Percentiles rank a stretch among this genome's conserved stretches.
These are phyloP conservation scores for Kappamyces sp. DNA, from an alignment of 192 early-diverging fungal species.

Conservation along the genomic window DNA sequence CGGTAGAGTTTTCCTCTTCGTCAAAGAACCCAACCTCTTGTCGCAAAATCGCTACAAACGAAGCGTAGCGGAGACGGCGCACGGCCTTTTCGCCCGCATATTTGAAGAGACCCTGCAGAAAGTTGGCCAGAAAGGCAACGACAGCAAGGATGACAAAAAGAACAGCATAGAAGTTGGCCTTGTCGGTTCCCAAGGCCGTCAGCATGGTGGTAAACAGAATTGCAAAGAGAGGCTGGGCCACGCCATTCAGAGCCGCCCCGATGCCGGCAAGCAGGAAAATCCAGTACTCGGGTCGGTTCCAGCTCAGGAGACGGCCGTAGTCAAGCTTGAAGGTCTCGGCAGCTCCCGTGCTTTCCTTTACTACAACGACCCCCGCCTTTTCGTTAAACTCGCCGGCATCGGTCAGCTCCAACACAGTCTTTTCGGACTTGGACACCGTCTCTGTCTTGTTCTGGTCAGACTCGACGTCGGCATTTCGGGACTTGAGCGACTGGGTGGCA, in stretches of 20 bases:
- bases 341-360: conserved; percentile 3
- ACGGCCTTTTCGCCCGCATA: conserved; percentile 68
- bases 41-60: conserved; percentile 68
- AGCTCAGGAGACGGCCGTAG: conserved; percentile 27
- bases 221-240: conserved; percentile 74
- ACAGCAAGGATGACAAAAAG: conserved; percentile 60
- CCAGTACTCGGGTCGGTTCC: conserved; percentile 34
- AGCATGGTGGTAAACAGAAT: conserved; percentile 42
- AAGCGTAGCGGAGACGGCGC: conserved; percentile 48
- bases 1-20: conserved; percentile 38
- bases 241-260: conserved; percentile 62
- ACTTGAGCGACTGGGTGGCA: conserved; percentile 57
- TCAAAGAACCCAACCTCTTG: conserved; percentile 91
- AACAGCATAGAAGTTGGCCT: conserved; percentile 49
- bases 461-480: conserved; percentile 9
- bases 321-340: neutral
- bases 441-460: conserved; percentile 12
- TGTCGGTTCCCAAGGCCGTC: conserved; percentile 20
- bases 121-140: conserved; percentile 48
- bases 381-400: conserved; percentile 19
- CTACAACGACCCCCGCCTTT: conserved; percentile 17
- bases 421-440: neutral
- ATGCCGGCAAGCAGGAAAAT: conserved; percentile 52
- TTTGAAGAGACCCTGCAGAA: conserved; percentile 55
- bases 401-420: neutral